Conservation (phyloP, 805 yeast species). For the Priceomyces castillae region DNA sequence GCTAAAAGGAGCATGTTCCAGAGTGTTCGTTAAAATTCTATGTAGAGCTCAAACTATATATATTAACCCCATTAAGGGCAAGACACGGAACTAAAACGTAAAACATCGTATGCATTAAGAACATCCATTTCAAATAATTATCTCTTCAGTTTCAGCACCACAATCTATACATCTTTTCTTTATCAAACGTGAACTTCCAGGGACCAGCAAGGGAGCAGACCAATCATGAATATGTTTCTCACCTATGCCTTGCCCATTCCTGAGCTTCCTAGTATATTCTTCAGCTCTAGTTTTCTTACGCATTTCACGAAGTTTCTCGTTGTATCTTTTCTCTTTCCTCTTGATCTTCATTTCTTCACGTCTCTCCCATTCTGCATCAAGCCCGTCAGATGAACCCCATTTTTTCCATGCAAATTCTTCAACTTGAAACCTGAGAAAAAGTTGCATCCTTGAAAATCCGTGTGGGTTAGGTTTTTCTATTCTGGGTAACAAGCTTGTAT, state of each 20-base stretch:
- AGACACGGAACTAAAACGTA: no score
- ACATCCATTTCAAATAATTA: slow-evolving; percentile 35
- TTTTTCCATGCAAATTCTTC: slow-evolving; percentile 89
- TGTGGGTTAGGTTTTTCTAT: slow-evolving; percentile 94
- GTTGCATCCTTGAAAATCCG: slow-evolving; percentile 89
- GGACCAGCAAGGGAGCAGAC: slow-evolving; percentile 52
- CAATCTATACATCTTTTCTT: slow-evolving; percentile 71
- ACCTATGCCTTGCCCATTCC: slow-evolving; percentile 54
- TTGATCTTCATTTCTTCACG: slow-evolving; percentile 70
- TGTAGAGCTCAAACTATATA: no score
- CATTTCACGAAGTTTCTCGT: slow-evolving; percentile 80
- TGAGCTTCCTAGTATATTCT: slow-evolving; percentile 68
- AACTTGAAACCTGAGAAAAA: slow-evolving; percentile 86
- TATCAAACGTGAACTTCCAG: slow-evolving; percentile 36
- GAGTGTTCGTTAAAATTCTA: slow-evolving; percentile 1
- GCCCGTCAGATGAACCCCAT: slow-evolving; percentile 88
- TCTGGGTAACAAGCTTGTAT: slow-evolving; percentile 62
- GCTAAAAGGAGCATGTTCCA: slow-evolving; percentile 2
- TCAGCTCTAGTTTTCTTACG: slow-evolving; percentile 90
- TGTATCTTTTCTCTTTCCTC: slow-evolving; percentile 76
- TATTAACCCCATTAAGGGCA: no score
- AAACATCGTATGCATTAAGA: not conserved
- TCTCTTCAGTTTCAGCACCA: slow-evolving; percentile 81
- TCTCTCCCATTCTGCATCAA: slow-evolving; percentile 90
- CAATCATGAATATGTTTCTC: slow-evolving; percentile 74